phyloP scores from a whole-genome alignment of 2,329 filamentous ascomycete genomes.

The Ascochyta viciae-villosae region DNA sequence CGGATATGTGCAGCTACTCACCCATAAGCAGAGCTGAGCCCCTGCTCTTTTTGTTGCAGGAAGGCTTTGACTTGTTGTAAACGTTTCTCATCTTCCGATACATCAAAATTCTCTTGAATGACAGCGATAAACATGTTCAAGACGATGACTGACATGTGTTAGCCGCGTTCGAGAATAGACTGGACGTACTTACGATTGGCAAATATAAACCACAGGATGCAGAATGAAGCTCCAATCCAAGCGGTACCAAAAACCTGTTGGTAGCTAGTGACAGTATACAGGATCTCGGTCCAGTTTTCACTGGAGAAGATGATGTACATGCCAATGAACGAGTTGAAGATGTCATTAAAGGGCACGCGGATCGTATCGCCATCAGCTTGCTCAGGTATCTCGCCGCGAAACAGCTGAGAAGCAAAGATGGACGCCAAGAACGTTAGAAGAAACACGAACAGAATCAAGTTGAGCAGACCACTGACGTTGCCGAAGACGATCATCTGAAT shows the following conservation, averaged over 20 bases:
- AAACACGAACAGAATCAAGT: slow-evolving; percentile 95
- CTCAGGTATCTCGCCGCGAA: slow-evolving; percentile 81
- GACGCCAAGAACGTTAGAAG: slow-evolving; percentile 92
- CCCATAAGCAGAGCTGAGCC: slow-evolving; percentile 66
- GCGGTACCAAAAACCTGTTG: slow-evolving; percentile 72
- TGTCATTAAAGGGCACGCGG: slow-evolving; percentile 80
- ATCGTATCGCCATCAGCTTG: slow-evolving; percentile 69
- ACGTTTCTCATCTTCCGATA: slow-evolving; percentile 97
- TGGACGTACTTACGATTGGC: slow-evolving; percentile 67
- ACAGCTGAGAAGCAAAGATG: slow-evolving; percentile 91
- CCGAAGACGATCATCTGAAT: slow-evolving; percentile 75
- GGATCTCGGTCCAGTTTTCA: slow-evolving; percentile 90
- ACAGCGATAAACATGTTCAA: slow-evolving; percentile 99
- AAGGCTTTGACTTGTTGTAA: slow-evolving; percentile 96
- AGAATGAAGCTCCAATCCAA: slow-evolving; percentile 91
- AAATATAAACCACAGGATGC: slow-evolving; percentile 95
- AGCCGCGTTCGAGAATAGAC: slow-evolving; percentile 4
- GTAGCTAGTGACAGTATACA: slow-evolving; percentile 81
- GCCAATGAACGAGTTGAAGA: slow-evolving; percentile 94
- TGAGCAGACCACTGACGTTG: slow-evolving; percentile 89
- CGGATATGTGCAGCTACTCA: slow-evolving; percentile 20
- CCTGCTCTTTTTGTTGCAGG: slow-evolving; percentile 86
- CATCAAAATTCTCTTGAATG: slow-evolving; percentile 99
- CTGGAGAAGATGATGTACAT: slow-evolving; percentile 98
- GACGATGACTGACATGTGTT: slow-evolving; percentile 69